Base-by-base conservation (phyloP, 768 basidiomycete species). In the Trametes cubensis region DNA sequence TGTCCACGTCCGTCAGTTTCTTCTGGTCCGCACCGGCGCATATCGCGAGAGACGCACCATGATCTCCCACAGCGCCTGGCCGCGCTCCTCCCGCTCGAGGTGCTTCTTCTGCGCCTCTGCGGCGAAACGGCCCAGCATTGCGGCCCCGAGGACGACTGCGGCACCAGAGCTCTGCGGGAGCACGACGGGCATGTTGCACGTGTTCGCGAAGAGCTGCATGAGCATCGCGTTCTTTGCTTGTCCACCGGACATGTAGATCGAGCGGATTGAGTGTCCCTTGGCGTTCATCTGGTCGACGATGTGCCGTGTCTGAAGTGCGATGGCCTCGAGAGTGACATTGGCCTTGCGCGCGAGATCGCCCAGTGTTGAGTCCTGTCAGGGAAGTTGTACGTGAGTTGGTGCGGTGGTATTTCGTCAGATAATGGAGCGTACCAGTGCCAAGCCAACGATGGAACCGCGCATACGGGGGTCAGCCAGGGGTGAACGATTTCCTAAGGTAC, bases 391-490 rank as follows among this genome's bases (percentile, higher is more conserved):
- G 11, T 25, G 17, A 64, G 41, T 64, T 53, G 18, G 34, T 34
- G 34, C 45, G 13, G 46, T 5, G 13, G 2, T 58, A 51, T 4
- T 20, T 21, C 26, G 14, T 42, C 38, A 3, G 34, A 38, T 2
- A 6, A 18, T 17, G 40, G 20, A 4, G 72, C 80, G 40, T 70
- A 87, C 89, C 56, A 98, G 85, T 49, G 88, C 82, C 48, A 98
- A 83, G 30, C 97, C 97, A 57, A 87, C 81, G 60, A 98, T 88
- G 52, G 94, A 90, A 20, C 97, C 97, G 40, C 90, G 83, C 96
- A 98, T 97, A 55, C 83, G 86, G n/a, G 92, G 82, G 73, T 99
- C 97, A 2, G 96, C 96, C 47, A 98, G 86, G 1, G 97, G 97
- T 0, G 95, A 98, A 62, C 97, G 83, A 75, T 99, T 99, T 41